Evolutionary conservation across 768 basidiomycete genomes (phyloP), one percentile per base, ranked within the genome.

Genomic region (Amanita exitialis): DNA sequence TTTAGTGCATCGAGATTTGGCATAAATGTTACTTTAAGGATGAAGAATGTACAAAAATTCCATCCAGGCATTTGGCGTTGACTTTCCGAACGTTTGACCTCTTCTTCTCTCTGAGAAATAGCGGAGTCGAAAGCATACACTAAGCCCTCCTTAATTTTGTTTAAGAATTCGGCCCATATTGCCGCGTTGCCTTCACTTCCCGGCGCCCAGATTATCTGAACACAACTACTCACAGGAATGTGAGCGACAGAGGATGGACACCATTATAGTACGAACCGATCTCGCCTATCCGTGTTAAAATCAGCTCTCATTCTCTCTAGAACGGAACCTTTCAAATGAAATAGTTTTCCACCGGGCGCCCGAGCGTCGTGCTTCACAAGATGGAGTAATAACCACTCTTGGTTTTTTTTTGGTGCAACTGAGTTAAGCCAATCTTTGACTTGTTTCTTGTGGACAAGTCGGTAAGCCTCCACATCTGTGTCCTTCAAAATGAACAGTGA

Each of bases 1-100:
- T 57, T 4, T 56, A 47, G 34, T 58, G 51, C 18, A 44, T 43
- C 35, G 37, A 46, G 44, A 32, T 27, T 15, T 1, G 18, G 37
- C 25, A 27, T 23, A 47, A 39, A 35, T 51, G 48, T 48, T 53
- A 91, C 95, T 82, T 98, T 99, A 34, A 94, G 72, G 46, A 93
- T 81, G 66, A 97, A 97, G 71, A 94, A 98, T 0, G 88, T 93
- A 64, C 93, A 94, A 62, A 96, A 99, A 62, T 96, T 96, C 96
- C 96, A 99, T 7, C 96, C 95, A 1, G 92, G 91, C 80, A 93
- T 88, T 58, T 86, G 78, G 50, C 90, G 77, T 65, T 97, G 90
- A 44, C 80, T 76, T 61, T 99, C 95, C 0, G 89, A 90, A 34
- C 90, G 79, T 58, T 77, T 84, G 3, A 97, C 86, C 54, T 96